phyloP scores from a whole-genome alignment of 441 rosid genomes.

The Sinapis alba region DNA sequence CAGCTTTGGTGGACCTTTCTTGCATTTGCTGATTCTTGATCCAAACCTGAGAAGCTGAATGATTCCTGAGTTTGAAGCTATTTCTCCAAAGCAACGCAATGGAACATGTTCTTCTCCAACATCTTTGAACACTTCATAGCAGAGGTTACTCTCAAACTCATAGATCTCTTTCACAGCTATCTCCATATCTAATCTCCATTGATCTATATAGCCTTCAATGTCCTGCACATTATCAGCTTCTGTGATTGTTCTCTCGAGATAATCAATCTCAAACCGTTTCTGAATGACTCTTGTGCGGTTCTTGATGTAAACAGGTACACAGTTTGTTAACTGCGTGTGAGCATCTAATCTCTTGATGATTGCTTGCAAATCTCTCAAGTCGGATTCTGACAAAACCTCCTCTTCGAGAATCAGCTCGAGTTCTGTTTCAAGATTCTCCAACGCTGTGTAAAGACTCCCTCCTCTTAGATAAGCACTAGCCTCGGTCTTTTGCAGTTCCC shows the following conservation, averaged over 20 bases:
- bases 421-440: constrained; percentile 51
- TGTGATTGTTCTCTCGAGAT: constrained; percentile 45
- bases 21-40: constrained; percentile 53
- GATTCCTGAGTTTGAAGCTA: constrained; percentile 58
- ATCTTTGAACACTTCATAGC: constrained; percentile 49
- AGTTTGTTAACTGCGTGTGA: constrained; percentile 43
- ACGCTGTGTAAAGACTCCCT: constrained; percentile 51
- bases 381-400: constrained; percentile 20
- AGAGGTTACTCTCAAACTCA: constrained; percentile 53
- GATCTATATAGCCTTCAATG: constrained; percentile 42
- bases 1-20: constrained; percentile 64
- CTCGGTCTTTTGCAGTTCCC: constrained; percentile 45
- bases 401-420: constrained; percentile 54
- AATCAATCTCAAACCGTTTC: constrained; percentile 47
- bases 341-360: constrained; percentile 49
- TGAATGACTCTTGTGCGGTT: constrained; percentile 46
- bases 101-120: constrained; percentile 35
- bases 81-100: constrained; percentile 52
- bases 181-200: constrained; percentile 64
- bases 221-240: constrained; percentile 52
- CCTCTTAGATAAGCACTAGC: constrained; percentile 44
- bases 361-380: constrained; percentile 48
- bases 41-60: constrained; percentile 61
- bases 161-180: constrained; percentile 51
- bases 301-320: constrained; percentile 45